Evolutionary conservation across 176 grass and related monocot species (phyloP), one percentile per base, ranked within the genome.

Genomic region (Miscanthus lutarioriparius): DNA sequence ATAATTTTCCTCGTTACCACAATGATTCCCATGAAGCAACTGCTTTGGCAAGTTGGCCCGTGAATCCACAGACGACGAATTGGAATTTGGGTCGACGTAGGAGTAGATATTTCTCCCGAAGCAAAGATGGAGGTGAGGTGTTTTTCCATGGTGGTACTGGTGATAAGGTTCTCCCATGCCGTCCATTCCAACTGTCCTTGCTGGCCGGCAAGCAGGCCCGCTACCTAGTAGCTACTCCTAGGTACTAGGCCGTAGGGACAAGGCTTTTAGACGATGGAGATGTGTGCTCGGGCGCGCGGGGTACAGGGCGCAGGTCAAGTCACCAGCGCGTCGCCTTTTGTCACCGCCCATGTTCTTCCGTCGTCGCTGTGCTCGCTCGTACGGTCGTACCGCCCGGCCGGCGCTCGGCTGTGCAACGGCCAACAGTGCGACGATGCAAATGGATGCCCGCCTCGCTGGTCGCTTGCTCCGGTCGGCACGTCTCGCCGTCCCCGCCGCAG

Each of bases 251-350:
- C 30, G 53, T 80, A 84, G 83, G 87, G 83, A 75, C 73, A 43
- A 44, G 3, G 1, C 71, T 85, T 86, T 86, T 27, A 15, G 36
- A 14, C 20, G 83, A 82, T 61, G 85, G 80, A 27, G 73, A 77
- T 43, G 88, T 58, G 72, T 82, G 78, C 37, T 89, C 68, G 39
- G 61, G 4, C 11, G 63, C 19, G 4, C 11, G 63, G 13, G 70
- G 48, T 40, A 75, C 78, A 81, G 72, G 64, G 54, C 72, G 72
- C 78, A 68, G 79, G 88, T 90, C 88, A 25, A 54, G 64, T 86
- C 87, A 37, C 28, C 49, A 20, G 27, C 23, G 20, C 30, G 44
- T 75, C 82, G 38, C 62, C 88, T 81, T 82, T 82, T 61, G n/a
- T 3, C 44, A 14, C 44, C 3, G 0, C 45, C 56, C 56, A 9